Evolutionary conservation across 228 moss, liverwort and hornwort species (phyloP), one percentile per base, ranked within the genome.

Genomic region (Sphagnum magellanicum): DNA sequence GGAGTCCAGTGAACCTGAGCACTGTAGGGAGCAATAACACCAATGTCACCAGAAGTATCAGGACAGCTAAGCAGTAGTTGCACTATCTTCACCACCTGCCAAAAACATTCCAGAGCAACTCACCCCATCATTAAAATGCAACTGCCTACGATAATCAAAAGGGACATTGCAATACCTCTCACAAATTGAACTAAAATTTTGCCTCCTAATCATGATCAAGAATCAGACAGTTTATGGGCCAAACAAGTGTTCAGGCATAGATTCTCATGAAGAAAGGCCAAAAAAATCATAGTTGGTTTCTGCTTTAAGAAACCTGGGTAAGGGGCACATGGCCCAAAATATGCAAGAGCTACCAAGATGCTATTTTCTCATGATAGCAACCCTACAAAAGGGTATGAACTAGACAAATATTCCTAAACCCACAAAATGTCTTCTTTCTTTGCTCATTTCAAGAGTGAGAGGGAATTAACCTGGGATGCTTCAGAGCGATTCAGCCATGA

Each of bases 401-500:
- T 59, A 11, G 11, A 59, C 15, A 11, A 11, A 11, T 11, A 59
- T 15, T 11, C 11, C 12, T 11, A 11, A 11, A 59, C 11, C 11
- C 59, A 59, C 1, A 59, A 15, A 59, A 59, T 15, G 3, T 11
- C 15, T 11, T 15, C 11, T 15, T 59, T 11, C 15, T 59, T 59
- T 59, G 11, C 15, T 1, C 59, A 59, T 59, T 11, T 11, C 12
- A 3, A 59, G 11, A 15, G 15, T 11, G 2, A 15, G 15, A 63
- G 16, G 16, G 12, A 16, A 4, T 8, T 10, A 59, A 77, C 81
- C 78, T 76, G 64, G 14, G 75, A 72, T 50, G 91, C 96, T 74
- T 96, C 96, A 65, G 59, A 68, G 53, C 67, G 89, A 71, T 96
- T 96, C 65, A 84, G 92, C 88, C 88, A 96, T 60, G 96, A 96